phyloP scores from a whole-genome alignment of 805 yeast genomes.

The Priceomyces carsonii region DNA sequence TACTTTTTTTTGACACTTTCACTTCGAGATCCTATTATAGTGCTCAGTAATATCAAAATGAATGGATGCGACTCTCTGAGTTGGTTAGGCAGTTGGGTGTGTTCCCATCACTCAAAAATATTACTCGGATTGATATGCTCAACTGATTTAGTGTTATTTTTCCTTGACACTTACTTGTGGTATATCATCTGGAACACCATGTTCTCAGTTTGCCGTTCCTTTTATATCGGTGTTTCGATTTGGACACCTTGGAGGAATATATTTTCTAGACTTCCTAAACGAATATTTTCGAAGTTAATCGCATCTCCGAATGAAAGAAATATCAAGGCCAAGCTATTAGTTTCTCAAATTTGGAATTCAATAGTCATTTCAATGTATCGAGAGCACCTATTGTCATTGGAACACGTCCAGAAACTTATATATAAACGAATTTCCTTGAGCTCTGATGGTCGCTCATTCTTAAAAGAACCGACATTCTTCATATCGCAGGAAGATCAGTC shows the following conservation, averaged over 20 bases:
- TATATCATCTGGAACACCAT: slow-evolving; percentile 77
- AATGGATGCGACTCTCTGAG: slow-evolving; percentile 63
- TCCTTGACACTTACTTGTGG: slow-evolving; percentile 84
- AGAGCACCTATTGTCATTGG: slow-evolving; percentile 74
- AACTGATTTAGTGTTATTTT: slow-evolving; percentile 69
- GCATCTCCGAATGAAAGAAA: slow-evolving; percentile 39
- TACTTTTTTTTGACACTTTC: slow-evolving; percentile 77
- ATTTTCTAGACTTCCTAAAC: slow-evolving; percentile 71
- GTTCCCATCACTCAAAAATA: slow-evolving; percentile 57
- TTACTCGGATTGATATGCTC: slow-evolving; percentile 53
- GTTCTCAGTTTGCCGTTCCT: slow-evolving; percentile 70
- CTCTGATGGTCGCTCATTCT: slow-evolving; percentile 37
- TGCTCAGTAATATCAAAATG: slow-evolving; percentile 56
- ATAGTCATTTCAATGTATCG: slow-evolving; percentile 80
- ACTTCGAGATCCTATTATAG: slow-evolving; percentile 71
- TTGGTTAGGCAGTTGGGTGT: slow-evolving; percentile 52
- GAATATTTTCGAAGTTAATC: slow-evolving; percentile 71
- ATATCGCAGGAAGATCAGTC: slow-evolving; percentile 80
- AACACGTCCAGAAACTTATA: slow-evolving; percentile 65
- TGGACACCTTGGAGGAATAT: slow-evolving; percentile 91
- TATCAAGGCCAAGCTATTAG: slow-evolving; percentile 51
- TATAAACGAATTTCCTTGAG: slow-evolving; percentile 51
- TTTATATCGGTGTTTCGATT: slow-evolving; percentile 75
- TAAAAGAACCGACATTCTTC: slow-evolving; percentile 76
- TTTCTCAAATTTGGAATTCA: slow-evolving; percentile 81